These are phyloP conservation scores for Infundibulicybe gibba DNA, from an alignment of 768 basidiomycete genomes.

Conservation along the genomic window DNA sequence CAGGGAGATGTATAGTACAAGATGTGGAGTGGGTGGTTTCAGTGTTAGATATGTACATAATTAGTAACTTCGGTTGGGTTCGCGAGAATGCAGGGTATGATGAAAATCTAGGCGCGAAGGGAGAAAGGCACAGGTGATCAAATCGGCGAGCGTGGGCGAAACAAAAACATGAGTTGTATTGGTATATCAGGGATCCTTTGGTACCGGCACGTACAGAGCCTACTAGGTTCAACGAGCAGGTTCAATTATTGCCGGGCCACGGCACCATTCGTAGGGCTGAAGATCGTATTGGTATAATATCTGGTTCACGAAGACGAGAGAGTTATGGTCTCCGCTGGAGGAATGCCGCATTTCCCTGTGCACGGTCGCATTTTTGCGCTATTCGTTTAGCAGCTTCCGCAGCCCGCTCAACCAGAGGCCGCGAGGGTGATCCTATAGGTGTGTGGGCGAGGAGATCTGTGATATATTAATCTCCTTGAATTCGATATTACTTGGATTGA, in stretches of 20 bases:
- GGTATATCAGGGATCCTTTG: slow-evolving; percentile 2
- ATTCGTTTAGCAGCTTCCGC: slow-evolving; percentile 55
- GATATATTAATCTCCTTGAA: slow-evolving; percentile 2
- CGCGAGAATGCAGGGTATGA: not conserved
- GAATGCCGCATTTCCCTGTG: slow-evolving; percentile 48
- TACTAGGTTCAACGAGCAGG: no score
- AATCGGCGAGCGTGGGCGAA: slow-evolving; percentile 9
- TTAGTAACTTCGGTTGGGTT: no score
- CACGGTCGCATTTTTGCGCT: slow-evolving; percentile 56
- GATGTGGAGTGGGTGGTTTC: not conserved
- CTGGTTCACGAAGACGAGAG: no score
- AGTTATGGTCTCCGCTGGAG: not conserved
- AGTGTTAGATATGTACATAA: not conserved
- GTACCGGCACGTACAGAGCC: no score
- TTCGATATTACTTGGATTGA: not conserved
- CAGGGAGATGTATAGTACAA: not conserved
- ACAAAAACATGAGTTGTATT: slow-evolving; percentile 3
- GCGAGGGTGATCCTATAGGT: slow-evolving; percentile 48
- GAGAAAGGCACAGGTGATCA: not conserved
- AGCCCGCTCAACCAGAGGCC: slow-evolving; percentile 53
- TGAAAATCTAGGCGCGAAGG: not conserved
- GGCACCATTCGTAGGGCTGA: no score
- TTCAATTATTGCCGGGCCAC: no score
- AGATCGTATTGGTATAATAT: no score
- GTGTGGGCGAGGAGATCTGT: slow-evolving; percentile 56